Conservation (phyloP, 2,329 filamentous ascomycete genomes). For the Dactylellina parvicollis region DNA sequence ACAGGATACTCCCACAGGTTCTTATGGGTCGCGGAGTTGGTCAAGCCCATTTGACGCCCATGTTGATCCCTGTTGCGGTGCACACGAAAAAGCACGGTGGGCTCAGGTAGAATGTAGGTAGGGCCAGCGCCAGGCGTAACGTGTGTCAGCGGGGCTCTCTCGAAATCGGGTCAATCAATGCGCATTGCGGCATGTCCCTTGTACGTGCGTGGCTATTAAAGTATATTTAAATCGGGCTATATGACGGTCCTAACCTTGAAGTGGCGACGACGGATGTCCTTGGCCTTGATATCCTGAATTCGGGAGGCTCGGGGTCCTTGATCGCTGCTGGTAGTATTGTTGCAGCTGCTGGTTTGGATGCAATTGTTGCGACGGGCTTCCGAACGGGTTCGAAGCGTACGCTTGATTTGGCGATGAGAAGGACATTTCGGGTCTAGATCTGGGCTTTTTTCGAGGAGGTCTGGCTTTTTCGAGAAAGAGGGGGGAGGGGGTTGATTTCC, state of each 20-base stretch:
- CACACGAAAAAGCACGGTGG: constrained; percentile 51
- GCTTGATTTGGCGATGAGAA: constrained; percentile 46
- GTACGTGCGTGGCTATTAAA: constrained; percentile 15
- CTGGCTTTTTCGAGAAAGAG: no score
- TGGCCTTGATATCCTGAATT: constrained; percentile 24
- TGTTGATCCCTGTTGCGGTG: constrained; percentile 37
- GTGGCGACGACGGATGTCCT: constrained; percentile 36
- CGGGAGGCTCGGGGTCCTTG: constrained; percentile 40
- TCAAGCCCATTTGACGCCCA: constrained; percentile 33
- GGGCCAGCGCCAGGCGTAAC: constrained; percentile 45
- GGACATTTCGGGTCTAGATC: constrained; percentile 22
- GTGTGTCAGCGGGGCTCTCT: constrained; percentile 50
- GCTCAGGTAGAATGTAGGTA: constrained; percentile 34
- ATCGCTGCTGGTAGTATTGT: constrained; percentile 41
- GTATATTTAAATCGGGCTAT: constrained; percentile 33
- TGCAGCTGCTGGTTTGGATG: constrained; percentile 41
- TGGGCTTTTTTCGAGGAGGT: no score
- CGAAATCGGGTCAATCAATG: constrained; percentile 41
- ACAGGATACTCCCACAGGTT: constrained; percentile 51
- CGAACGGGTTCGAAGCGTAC: constrained; percentile 41
- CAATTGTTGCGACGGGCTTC: constrained; percentile 33
- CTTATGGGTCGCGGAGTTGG: constrained; percentile 47
- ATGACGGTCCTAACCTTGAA: constrained; percentile 28
- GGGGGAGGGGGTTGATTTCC: no score
- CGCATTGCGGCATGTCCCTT: constrained; percentile 48